Base-by-base conservation (phyloP, 2,329 filamentous ascomycete species). In the Hypoxylon sp. region DNA sequence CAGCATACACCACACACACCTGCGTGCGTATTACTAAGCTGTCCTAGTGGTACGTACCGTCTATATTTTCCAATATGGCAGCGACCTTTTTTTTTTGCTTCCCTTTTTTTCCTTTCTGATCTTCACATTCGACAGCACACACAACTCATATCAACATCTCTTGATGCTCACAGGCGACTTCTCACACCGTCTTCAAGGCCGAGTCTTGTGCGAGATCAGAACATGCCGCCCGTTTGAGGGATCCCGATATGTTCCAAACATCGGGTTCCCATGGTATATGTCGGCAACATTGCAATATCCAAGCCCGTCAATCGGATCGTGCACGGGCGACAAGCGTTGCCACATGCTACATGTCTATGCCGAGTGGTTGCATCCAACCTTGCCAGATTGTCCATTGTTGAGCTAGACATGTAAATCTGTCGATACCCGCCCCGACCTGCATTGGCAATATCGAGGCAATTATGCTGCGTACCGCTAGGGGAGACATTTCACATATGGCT, bases 151-250 rank as follows among this genome's bases (percentile, higher is more conserved):
- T 65, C 63, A 67, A 64, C 60, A 6, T 54, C 35, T 41, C 59
- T 48, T 63, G 65, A 62, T 69, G 68, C 63, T 63, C 65, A 70
- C 55, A 66, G 68, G 66, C 58, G 60, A 57, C 33, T 21, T 37
- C 38, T 47, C 48, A 48, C 57, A 65, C 53, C 64, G 67, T 70
- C 68, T 69, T 60, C 62, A 65, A 64, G 65, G 55, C 66, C 51
- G 66, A 64, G 67, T 71, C 64, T 52, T 66, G 71, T 73, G 72
- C 72, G 50, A 73, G 72, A 73, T 60, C 38, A 70, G 58, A 64
- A 41, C 24, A 61, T 65, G 70, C 72, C 72, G 71, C 67, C 70
- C 67, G 72, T 73, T 73, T 73, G 72, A 73, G 72, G 72, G 72
- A 67, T 66, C 61, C 48, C 69, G 60, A 66, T 65, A 65, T 58